Base-by-base conservation (phyloP, 1,139 yeast genomes). In the Debaryomycetaceae sp. region DNA sequence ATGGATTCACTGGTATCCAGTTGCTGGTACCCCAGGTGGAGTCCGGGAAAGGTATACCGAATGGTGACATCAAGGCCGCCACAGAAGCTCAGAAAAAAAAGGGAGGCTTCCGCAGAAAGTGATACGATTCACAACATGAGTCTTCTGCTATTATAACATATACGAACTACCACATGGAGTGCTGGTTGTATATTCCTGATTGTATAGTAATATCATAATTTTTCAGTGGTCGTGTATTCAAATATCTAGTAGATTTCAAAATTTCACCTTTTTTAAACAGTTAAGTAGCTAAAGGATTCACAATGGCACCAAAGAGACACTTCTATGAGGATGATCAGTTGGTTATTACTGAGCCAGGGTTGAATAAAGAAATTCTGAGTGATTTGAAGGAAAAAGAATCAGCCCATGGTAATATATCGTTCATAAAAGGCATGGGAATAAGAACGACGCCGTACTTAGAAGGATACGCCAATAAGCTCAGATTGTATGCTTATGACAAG, bases 261-360 rank as follows among this genome's bases (percentile, higher is more conserved):
- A 22, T 22, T 22, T 3, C n/a, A n/a, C n/a, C n/a, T n/a, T n/a
- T n/a, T n/a, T n/a, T n/a, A n/a, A n/a, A n/a, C n/a, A n/a, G n/a
- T n/a, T n/a, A n/a, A n/a, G n/a, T n/a, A n/a, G 6, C 4, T 11
- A 2, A 17, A 7, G 15, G 19, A 16, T 11, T n/a, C 11, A 35
- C 13, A 30, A 35, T 35, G 38, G 34, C 19, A 15, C 28, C 19
- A 4, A 44, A 42, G 31, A 65, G 81, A 57, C 59, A 70, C 0
- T 78, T 78, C 51, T 78, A 78, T 47, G 72, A 70, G 46, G 79
- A 77, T 49, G 81, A 77, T 44, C 79, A 75, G 45, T 61, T 59
- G 29, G 58, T 67, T 33, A 48, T 65, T 26, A 67, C 72, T 41
- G 71, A 69, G 35, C 83, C 83, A 1, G 82, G 82, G 0, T 56